Percentiles rank a stretch among this genome's conserved stretches.
Conservation (phyloP, 73 alveolate species). For the Tetrahymena malaccensis region DNA sequence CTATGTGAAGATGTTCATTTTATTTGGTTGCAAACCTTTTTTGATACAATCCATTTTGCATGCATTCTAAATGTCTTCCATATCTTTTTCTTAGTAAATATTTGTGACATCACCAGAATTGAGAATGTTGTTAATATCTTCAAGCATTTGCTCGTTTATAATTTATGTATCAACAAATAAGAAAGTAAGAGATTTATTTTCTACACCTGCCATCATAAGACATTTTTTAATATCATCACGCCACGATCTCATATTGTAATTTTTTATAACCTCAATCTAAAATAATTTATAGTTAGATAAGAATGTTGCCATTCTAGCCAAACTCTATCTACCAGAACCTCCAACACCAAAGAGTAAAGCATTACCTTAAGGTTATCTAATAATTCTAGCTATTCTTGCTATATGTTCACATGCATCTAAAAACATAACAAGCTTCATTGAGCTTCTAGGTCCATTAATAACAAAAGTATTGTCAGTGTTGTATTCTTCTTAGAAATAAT, state of each 20-base stretch:
- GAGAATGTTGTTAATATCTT: constrained; percentile 72
- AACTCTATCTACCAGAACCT: constrained; percentile 75
- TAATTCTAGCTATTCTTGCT: constrained; percentile 94
- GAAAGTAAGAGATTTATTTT: constrained; percentile 53
- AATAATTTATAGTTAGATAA: constrained; percentile 56
- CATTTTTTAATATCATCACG: constrained; percentile 66
- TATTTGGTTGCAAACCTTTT: constrained; percentile 54
- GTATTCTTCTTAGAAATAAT: constrained; percentile 84
- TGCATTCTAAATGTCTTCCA: constrained; percentile 68
- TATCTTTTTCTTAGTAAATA: constrained; percentile 84
- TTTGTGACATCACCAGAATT: constrained; percentile 96
- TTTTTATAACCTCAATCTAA: constrained; percentile 63
- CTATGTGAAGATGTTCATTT: constrained; percentile 56
- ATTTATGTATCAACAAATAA: constrained; percentile 71
- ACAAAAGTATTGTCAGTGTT: constrained; percentile 66
- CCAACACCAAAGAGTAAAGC: constrained; percentile 96
- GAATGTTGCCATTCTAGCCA: constrained; percentile 63
- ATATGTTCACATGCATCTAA: constrained; percentile 99
- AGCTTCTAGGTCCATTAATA: constrained; percentile 47
- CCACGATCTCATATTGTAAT: constrained; percentile 60
- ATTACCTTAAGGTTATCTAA: constrained; percentile 98
- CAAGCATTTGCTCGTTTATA: constrained; percentile 68
- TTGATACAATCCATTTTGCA: constrained; percentile 67
- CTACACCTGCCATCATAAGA: constrained; percentile 65
- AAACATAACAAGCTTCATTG: constrained; percentile 98